phyloP scores from a whole-genome alignment of 257 asterid species.

The Avicennia marina region DNA sequence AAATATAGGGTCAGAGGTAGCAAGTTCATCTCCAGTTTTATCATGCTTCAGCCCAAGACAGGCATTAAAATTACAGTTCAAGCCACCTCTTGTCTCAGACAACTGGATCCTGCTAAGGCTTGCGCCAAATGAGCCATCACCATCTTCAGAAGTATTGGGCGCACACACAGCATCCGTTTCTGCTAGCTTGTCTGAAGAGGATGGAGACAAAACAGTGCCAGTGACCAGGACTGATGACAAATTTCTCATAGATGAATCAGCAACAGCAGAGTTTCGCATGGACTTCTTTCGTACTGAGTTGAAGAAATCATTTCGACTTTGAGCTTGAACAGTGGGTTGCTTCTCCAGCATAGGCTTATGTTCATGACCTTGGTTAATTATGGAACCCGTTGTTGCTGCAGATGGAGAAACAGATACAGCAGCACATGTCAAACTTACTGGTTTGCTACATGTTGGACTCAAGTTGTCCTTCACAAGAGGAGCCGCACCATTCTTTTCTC shows the following conservation, averaged over 20 bases:
- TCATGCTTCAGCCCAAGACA: constrained; percentile 21
- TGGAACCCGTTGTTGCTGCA: constrained; percentile 30
- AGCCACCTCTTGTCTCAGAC: constrained; percentile 22
- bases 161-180: constrained; percentile 27
- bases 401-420: constrained; percentile 35
- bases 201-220: constrained; percentile 26
- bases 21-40: constrained; percentile 33
- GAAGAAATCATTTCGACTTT: constrained; percentile 81
- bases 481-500: constrained; percentile 51
- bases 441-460: constrained; percentile 42
- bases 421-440: constrained; percentile 24
- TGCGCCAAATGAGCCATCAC: constrained; percentile 24
- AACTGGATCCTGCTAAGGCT: constrained; percentile 23
- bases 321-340: constrained; percentile 64
- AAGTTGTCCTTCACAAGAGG: constrained; percentile 36
- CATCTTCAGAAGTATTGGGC: constrained; percentile 30
- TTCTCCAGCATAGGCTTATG: constrained; percentile 57
- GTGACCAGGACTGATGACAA: constrained; percentile 25
- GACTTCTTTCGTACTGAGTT: constrained; percentile 76
- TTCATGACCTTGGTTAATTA: constrained; percentile 32
- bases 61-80: constrained; percentile 23
- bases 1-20: constrained; percentile 36
- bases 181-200: constrained; percentile 31
- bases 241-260: constrained; percentile 18
- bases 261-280: constrained; percentile 17